phyloP scores from a whole-genome alignment of 352 stramenopile genomes.

The Globisporangium canariense region DNA sequence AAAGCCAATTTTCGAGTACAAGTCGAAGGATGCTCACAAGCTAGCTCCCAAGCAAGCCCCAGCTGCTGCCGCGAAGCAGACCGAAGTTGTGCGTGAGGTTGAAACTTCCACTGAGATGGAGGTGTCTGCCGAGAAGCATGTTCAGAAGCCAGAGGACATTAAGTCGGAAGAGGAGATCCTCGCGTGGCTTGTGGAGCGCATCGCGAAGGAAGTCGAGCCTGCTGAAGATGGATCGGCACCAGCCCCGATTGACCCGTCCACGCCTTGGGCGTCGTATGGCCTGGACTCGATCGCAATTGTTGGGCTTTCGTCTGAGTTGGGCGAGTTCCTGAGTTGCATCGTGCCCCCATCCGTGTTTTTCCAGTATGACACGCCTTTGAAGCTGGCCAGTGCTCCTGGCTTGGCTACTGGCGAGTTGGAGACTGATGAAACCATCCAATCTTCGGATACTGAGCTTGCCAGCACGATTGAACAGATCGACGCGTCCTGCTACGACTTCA shows the following conservation, averaged over 20 bases:
- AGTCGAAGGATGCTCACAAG: conserved; percentile 29
- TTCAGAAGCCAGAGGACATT: conserved; percentile 26
- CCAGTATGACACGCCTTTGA: conserved; percentile 60
- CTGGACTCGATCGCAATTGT: conserved; percentile 72
- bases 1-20: conserved; percentile 55
- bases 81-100: conserved; percentile 10
- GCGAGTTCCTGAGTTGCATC: conserved; percentile 66
- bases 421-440: conserved; percentile 8
- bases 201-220: conserved; percentile 44
- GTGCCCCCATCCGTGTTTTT: conserved; percentile 69
- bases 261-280: conserved; percentile 58
- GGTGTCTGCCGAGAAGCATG: conserved; percentile 12
- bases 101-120: conserved; percentile 7
- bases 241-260: conserved; percentile 45
- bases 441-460: conserved; percentile 23
- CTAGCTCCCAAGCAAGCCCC: conserved; percentile 11
- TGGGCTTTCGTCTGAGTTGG: conserved; percentile 55
- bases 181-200: conserved; percentile 59
- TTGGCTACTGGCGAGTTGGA: conserved; percentile 53
- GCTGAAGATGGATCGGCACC: conserved; percentile 15
- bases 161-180: conserved; percentile 73
- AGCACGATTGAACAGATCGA: conserved; percentile 59
- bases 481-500: conserved; percentile 63
- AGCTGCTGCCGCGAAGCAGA: conserved; percentile 1
- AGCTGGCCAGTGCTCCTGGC: conserved; percentile 53